Evolutionary conservation across 2,329 filamentous ascomycete genomes (phyloP).

Genomic region (Verticillium dahliae): DNA sequence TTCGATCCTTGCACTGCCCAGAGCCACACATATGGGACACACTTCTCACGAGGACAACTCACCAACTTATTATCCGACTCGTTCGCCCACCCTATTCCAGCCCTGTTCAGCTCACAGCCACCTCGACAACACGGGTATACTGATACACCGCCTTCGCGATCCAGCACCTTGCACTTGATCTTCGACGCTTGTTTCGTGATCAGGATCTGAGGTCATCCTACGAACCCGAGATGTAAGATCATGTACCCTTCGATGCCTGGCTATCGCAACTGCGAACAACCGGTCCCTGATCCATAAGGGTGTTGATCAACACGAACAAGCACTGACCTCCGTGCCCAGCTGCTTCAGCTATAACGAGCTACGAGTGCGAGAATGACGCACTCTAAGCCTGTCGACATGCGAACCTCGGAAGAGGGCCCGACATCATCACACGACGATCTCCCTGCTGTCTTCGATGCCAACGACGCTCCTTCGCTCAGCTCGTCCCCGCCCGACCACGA

Average conservation of each 20-base stretch:
- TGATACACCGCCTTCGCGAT: neutral
- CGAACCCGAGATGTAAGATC: too few species aligned
- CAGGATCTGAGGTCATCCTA: too few species aligned
- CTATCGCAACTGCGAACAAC: neutral
- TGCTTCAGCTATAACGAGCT: neutral
- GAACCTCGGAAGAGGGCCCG: slow-evolving; percentile 28
- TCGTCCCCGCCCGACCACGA: slow-evolving; percentile 37
- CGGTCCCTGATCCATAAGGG: neutral
- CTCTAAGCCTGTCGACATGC: slow-evolving; percentile 20
- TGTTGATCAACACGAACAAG: neutral
- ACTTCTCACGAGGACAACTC: neutral
- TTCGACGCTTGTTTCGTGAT: slow-evolving; percentile 20
- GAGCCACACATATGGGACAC: neutral
- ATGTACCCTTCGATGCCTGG: too few species aligned
- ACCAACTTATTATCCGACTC: neutral
- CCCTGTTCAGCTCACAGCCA: neutral
- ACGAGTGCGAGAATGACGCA: slow-evolving; percentile 29
- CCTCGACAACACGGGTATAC: neutral
- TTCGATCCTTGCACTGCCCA: neutral
- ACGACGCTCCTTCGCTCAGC: slow-evolving; percentile 30
- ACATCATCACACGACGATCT: slow-evolving; percentile 35
- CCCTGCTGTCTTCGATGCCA: slow-evolving; percentile 34
- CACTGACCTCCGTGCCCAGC: neutral
- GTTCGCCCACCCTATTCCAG: neutral
- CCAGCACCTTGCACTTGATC: neutral